Evolutionary conservation across 805 yeast genomes (phyloP).

Genomic region (Pichia cabralensis): DNA sequence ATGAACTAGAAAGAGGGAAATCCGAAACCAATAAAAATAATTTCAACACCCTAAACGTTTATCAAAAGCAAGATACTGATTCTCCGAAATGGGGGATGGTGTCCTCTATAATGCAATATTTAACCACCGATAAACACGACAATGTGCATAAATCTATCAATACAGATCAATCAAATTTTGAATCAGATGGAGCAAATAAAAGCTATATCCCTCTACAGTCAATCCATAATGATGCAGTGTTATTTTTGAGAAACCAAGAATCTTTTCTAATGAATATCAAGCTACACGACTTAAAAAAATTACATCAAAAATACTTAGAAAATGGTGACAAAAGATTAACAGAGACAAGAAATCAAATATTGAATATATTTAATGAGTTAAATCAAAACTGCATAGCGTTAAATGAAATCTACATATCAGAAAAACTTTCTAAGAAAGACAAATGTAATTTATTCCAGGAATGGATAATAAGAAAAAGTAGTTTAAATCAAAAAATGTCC

Average conservation of each 20-base stretch:
- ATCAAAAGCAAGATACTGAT: too few relatives aligned
- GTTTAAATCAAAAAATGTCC: conserved; percentile 27
- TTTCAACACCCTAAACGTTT: too few relatives aligned
- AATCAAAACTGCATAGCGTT: conserved; percentile 34
- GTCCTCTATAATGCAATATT: conserved; percentile 4
- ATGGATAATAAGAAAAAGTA: conserved; percentile 33
- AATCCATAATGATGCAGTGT: conserved; percentile 20
- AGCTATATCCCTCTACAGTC: conserved; percentile 1
- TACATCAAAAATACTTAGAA: conserved; percentile 22
- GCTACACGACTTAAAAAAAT: conserved; percentile 12
- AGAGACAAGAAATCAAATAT: conserved; percentile 22
- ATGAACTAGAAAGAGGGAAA: too few relatives aligned
- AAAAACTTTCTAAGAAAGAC: conserved; percentile 18
- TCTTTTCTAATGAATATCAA: conserved; percentile 18
- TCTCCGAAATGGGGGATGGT: conserved; percentile 2
- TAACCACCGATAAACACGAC: neutral
- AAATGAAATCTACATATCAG: conserved; percentile 35
- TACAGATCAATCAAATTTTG: too few relatives aligned
- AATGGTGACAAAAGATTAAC: conserved; percentile 28
- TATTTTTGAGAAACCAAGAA: conserved; percentile 26
- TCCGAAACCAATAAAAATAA: too few relatives aligned
- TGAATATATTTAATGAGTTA: conserved; percentile 25
- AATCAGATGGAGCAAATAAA: neutral
- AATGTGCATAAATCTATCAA: too few relatives aligned
- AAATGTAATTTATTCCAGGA: conserved; percentile 19